These are phyloP conservation scores for Penicillium expansum DNA, from an alignment of 2,329 filamentous ascomycete species.

Conservation along the genomic window DNA sequence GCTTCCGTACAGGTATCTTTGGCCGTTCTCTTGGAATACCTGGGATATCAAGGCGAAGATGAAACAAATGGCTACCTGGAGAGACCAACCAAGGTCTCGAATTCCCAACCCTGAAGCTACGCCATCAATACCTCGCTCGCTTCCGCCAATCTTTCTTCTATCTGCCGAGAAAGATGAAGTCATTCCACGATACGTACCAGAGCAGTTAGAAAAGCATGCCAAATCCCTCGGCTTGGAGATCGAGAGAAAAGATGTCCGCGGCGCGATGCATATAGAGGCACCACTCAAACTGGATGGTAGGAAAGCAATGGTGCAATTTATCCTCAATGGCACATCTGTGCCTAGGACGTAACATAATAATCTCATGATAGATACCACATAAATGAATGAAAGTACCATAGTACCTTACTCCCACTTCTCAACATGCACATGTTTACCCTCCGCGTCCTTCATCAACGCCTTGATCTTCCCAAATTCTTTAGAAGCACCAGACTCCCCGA, in stretches of 20 bases:
- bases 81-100: constrained; percentile 3
- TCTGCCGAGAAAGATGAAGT: constrained; percentile 46
- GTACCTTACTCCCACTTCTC: constrained; percentile 17
- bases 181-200: constrained; percentile 40
- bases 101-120: not conserved
- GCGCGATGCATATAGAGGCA: constrained; percentile 52
- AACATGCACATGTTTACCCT: constrained; percentile 28
- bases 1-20: constrained; percentile 73
- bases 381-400: not conserved
- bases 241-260: constrained; percentile 40
- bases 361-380: not conserved
- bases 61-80: constrained; percentile 34
- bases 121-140: not conserved
- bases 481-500: constrained; percentile 35
- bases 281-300: constrained; percentile 45
- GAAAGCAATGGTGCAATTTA: constrained; percentile 36
- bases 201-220: constrained; percentile 36
- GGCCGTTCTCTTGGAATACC: constrained; percentile 66
- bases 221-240: constrained; percentile 35
- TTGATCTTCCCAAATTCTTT: constrained; percentile 26
- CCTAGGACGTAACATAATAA: not conserved
- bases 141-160: constrained; percentile 40
- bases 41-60: constrained; percentile 51
- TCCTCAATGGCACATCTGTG: constrained; percentile 1
- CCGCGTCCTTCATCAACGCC: constrained; percentile 22